phyloP scores from a whole-genome alignment of 495 filamentous ascomycete genomes.

The Penicillium tannophilum region DNA sequence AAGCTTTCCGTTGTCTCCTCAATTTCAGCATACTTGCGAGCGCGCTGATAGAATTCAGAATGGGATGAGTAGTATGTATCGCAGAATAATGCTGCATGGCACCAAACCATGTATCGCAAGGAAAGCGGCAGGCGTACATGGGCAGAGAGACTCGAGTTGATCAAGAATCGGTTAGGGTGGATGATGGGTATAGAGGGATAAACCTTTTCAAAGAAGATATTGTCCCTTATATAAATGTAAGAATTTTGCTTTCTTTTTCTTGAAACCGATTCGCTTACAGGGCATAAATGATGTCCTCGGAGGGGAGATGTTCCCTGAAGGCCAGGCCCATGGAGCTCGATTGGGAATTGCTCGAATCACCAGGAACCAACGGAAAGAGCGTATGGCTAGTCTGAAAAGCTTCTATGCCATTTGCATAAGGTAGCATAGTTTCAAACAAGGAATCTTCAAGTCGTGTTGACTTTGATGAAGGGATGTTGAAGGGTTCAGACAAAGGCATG shows the following conservation, averaged over 20 bases:
- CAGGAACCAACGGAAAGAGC: too few species aligned
- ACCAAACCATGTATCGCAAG: neutral
- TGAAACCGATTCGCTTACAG: too few species aligned
- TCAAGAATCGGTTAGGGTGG: neutral
- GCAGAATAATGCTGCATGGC: neutral
- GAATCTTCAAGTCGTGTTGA: too few species aligned
- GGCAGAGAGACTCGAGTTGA: neutral
- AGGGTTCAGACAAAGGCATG: too few species aligned
- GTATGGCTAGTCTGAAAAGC: too few species aligned
- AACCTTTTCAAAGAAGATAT: neutral
- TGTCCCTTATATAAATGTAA: neutral
- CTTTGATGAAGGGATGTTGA: too few species aligned
- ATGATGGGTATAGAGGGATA: neutral
- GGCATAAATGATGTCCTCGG: too few species aligned
- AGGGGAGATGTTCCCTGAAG: too few species aligned
- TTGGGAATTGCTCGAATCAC: neutral
- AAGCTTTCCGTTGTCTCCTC: too few species aligned
- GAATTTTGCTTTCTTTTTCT: neutral
- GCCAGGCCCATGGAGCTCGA: too few species aligned
- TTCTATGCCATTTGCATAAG: too few species aligned
- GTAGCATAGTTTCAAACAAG: too few species aligned
- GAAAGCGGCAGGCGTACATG: neutral
- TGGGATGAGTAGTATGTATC: neutral
- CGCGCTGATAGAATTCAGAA: neutral
- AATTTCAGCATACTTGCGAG: neutral